Percentiles rank a stretch among this genome's conserved stretches.
Conservation (phyloP, 768 basidiomycete species). For the Tricholoma bakamatsutake region DNA sequence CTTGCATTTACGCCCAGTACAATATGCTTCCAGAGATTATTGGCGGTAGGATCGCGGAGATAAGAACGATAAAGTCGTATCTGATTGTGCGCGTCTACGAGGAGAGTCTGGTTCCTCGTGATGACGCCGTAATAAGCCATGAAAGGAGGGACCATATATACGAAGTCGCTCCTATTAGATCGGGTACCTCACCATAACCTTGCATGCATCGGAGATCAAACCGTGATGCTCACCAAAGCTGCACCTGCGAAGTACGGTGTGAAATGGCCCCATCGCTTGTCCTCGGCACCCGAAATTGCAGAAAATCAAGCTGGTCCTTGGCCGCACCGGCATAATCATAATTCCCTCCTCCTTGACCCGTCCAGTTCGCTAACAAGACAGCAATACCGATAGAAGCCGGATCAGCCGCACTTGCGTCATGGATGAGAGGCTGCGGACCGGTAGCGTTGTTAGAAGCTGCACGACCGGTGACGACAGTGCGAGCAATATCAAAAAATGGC, state of each 20-base stretch:
- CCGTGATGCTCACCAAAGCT: constrained; percentile 53
- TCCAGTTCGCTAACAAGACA: constrained; percentile 54
- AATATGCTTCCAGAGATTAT: constrained; percentile 75
- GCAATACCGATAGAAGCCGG: constrained; percentile 75
- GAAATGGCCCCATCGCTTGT: constrained; percentile 78
- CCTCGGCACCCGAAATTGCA: constrained; percentile 51
- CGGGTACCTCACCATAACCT: neutral
- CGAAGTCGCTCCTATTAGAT: constrained; percentile 60
- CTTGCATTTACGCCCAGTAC: constrained; percentile 43
- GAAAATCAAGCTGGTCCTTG: constrained; percentile 55
- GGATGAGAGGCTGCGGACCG: constrained; percentile 54
- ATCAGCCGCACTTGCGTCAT: constrained; percentile 62
- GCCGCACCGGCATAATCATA: constrained; percentile 68
- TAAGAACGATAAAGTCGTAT: constrained; percentile 65
- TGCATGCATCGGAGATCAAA: neutral
- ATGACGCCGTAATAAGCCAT: constrained; percentile 76
- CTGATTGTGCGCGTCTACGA: constrained; percentile 65
- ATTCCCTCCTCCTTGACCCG: constrained; percentile 37
- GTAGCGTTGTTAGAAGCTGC: constrained; percentile 31
- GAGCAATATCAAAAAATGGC: constrained; percentile 54
- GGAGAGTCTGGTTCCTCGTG: constrained; percentile 49
- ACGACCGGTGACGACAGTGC: constrained; percentile 42
- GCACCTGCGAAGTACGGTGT: constrained; percentile 62
- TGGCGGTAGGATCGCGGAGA: constrained; percentile 43
- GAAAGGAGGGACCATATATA: constrained; percentile 86